Evolutionary conservation across 352 stramenopile species (phyloP).

Genomic region (Phytophthora capsici): DNA sequence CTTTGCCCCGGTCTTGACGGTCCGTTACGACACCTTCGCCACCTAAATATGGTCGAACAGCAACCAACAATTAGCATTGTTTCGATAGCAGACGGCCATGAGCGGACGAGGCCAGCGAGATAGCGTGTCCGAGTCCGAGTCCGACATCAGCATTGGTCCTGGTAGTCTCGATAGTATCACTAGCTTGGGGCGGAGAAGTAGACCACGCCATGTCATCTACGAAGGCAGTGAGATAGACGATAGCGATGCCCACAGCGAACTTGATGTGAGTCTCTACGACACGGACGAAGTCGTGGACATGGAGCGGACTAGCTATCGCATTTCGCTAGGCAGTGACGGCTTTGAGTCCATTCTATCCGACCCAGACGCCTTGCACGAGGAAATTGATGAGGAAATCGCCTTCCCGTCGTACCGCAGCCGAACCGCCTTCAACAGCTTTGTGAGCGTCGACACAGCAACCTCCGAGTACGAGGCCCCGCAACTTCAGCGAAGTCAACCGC

Average conservation of each 20-base stretch:
- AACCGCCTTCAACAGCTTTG: constrained; percentile 35
- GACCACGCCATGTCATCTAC: constrained; percentile 32
- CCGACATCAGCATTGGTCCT: constrained; percentile 34
- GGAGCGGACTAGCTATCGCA: constrained; percentile 27
- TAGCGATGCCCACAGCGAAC: constrained; percentile 54
- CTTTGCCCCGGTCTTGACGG: no score
- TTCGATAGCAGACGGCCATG: constrained; percentile 10
- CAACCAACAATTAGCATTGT: background rate
- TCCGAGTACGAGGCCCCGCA: constrained; percentile 25
- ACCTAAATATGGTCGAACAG: constrained; percentile 12
- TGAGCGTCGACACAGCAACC: constrained; percentile 31
- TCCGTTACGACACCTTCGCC: constrained; percentile 17
- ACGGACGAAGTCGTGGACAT: constrained; percentile 45
- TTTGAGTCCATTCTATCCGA: constrained; percentile 36
- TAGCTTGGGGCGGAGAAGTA: constrained; percentile 21
- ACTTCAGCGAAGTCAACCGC: background rate
- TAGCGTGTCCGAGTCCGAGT: constrained; percentile 32
- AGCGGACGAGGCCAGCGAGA: constrained; percentile 18
- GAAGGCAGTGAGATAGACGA: constrained; percentile 37
- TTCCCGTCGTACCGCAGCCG: constrained; percentile 20
- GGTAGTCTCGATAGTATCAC: constrained; percentile 27
- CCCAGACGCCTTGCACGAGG: constrained; percentile 10
- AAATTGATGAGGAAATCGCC: constrained; percentile 22
- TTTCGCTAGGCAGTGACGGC: constrained; percentile 40
- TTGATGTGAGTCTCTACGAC: constrained; percentile 71